These are phyloP conservation scores for Scenedesmus sp. DNA, from an alignment of 163 green algal species.

Conservation along the genomic window DNA sequence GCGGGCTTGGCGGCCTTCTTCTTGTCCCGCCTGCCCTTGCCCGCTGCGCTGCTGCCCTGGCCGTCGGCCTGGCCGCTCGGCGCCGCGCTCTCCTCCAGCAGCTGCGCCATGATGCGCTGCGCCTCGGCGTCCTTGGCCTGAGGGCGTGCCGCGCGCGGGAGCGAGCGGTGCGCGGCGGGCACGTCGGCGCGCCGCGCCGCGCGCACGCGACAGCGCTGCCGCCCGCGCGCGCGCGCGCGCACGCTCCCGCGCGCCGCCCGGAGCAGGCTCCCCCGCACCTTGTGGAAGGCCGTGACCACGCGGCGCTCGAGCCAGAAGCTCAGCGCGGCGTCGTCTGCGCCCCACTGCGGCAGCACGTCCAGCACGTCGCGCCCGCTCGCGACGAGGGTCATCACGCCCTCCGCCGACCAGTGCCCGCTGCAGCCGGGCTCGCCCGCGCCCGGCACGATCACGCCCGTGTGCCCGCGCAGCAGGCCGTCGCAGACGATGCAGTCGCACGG, in stretches of 20 bases:
- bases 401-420: background rate
- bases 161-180: no score
- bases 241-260: no score
- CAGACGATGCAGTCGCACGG: constrained; percentile 28
- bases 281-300: constrained; percentile 10
- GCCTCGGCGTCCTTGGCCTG: constrained; percentile 33
- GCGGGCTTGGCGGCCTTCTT: constrained; percentile 7
- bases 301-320: constrained; percentile 29
- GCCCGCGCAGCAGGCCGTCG: background rate
- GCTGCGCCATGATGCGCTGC: constrained; percentile 17
- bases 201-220: no score
- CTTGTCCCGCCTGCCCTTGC: constrained; percentile 9
- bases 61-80: no score
- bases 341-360: constrained; percentile 21
- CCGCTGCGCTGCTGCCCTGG: background rate
- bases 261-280: background rate
- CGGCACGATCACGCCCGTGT: no score
- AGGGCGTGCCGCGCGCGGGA: no score
- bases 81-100: constrained; percentile 14
- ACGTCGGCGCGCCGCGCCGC: no score
- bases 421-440: no score
- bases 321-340: constrained; percentile 16
- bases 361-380: constrained; percentile 29
- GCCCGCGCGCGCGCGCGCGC: no score
- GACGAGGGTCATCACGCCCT: constrained; percentile 20